Percentiles rank a stretch among this genome's conserved stretches.
These are phyloP conservation scores for Nakazawaea ishiwadae DNA, from an alignment of 805 yeast genomes.

Conservation along the genomic window DNA sequence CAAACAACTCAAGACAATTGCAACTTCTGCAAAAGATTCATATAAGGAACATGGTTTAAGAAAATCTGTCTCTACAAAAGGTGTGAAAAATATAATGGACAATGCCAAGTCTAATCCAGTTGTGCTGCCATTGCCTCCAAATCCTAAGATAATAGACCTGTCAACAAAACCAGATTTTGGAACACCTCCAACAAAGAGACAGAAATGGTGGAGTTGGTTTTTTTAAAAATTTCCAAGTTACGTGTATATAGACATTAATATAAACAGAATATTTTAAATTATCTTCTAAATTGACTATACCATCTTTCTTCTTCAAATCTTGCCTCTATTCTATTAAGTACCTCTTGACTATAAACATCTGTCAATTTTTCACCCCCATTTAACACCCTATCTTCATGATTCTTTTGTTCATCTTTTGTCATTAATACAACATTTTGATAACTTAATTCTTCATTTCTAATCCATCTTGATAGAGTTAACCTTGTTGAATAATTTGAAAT, in stretches of 20 bases:
- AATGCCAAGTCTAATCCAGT: slow-evolving; percentile 11
- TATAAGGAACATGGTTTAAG: slow-evolving; percentile 22
- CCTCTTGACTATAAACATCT: slow-evolving; percentile 61
- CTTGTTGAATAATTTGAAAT: slow-evolving; percentile 78
- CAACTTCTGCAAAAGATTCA: slow-evolving; percentile 23
- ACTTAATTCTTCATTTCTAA: slow-evolving; percentile 55
- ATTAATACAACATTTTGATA: slow-evolving; percentile 79
- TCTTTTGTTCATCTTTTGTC: slow-evolving; percentile 82
- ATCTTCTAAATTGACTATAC: slow-evolving; percentile 51
- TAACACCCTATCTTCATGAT: slow-evolving; percentile 74
- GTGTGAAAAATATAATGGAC: slow-evolving; percentile 19
- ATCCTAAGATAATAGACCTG: slow-evolving; percentile 15
- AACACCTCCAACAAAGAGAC: slow-evolving; percentile 41
- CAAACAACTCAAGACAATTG: slow-evolving; percentile 38
- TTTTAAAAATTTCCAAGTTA: slow-evolving; percentile 28
- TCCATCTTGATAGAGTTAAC: slow-evolving; percentile 83
- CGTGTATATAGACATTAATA: slow-evolving; percentile 2
- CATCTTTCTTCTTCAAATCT: slow-evolving; percentile 74
- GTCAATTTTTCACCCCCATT: slow-evolving; percentile 58
- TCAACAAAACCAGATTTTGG: slow-evolving; percentile 40
- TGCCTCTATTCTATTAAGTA: slow-evolving; percentile 48
- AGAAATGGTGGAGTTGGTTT: slow-evolving; percentile 59
- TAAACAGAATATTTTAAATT: no score
- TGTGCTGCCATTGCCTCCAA: slow-evolving; percentile 11
- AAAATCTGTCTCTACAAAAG: slow-evolving; percentile 20